Conservation (phyloP, 768 basidiomycete species). For the Suillus clintonianus region DNA sequence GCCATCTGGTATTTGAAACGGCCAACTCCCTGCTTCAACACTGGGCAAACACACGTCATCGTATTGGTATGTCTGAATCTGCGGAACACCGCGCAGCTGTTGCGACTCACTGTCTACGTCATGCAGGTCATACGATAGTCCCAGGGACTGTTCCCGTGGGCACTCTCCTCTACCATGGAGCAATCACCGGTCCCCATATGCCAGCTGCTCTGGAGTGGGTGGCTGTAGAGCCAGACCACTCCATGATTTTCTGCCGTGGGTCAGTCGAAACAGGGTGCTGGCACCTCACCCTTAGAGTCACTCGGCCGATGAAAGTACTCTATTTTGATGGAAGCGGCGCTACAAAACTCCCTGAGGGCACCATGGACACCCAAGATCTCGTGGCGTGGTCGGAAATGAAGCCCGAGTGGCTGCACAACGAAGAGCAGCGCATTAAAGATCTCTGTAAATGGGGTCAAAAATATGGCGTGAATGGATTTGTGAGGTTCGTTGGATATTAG, state of each 20-base stretch:
- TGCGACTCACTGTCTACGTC: neutral
- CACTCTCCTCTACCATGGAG: slow-evolving; percentile 39
- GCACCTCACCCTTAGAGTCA: slow-evolving; percentile 30
- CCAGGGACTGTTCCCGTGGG: slow-evolving; percentile 36
- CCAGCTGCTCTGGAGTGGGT: slow-evolving; percentile 26
- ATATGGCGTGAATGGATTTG: slow-evolving; percentile 35
- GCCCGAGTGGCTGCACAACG: slow-evolving; percentile 18
- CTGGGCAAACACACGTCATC: slow-evolving; percentile 39
- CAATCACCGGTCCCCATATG: slow-evolving; percentile 10
- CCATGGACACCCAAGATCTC: slow-evolving; percentile 39
- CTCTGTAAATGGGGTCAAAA: slow-evolving; percentile 36
- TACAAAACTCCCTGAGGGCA: slow-evolving; percentile 29
- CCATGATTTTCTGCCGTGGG: slow-evolving; percentile 35
- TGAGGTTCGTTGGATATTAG: slow-evolving; percentile 18
- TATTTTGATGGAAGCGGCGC: slow-evolving; percentile 36
- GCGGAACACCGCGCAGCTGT: neutral
- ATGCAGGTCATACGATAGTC: slow-evolving; percentile 31
- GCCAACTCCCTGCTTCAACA: slow-evolving; percentile 37
- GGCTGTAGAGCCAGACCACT: slow-evolving; percentile 38
- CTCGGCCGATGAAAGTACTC: slow-evolving; percentile 28
- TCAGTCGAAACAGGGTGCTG: slow-evolving; percentile 18
- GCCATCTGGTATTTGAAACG: slow-evolving; percentile 37
- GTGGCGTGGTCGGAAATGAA: slow-evolving; percentile 29
- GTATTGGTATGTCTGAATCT: slow-evolving; percentile 26
- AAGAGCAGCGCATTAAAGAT: slow-evolving; percentile 25